Base-by-base conservation (phyloP, 1,284 basidiomycete genomes). In the Stygiomarasmius scandens region DNA sequence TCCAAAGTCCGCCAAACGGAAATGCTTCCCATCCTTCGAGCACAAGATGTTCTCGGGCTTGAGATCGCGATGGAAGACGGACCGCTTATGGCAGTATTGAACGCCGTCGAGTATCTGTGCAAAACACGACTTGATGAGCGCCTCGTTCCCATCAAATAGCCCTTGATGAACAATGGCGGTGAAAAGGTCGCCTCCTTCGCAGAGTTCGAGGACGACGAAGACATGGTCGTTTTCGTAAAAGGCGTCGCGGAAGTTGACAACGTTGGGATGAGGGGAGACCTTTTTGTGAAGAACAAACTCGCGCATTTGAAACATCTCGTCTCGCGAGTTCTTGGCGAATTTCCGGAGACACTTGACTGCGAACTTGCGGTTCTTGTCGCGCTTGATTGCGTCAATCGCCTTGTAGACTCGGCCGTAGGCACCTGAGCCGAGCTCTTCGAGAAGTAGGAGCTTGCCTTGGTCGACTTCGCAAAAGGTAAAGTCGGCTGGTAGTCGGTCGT, bases 71-170 rank as follows among this genome's bases (percentile, higher is more conserved):
- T 60, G 58, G 32, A 36, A 60, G 6, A 60, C 55, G 22, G 47
- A 41, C 27, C 36, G 34, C 22, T 56, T 51, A 32, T 60, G 58
- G 52, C 58, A 60, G 43, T 75, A 50, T 87, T 86, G 80, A 64
- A 92, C 84, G 14, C 87, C 85, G 63, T 89, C 86, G 65, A 91
- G 74, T 66, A 91, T 84, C 70, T 89, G 86, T 53, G 86, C 72
- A 70, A 87, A 88, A 50, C 85, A 82, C 49, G 75, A 71, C 61
- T 78, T 80, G 71, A 88, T 86, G 61, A 85, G 75, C 29, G 73
- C 73, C 68, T 86, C 81, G 67, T 84, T 72, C 52, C 84, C 82
- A 27, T 73, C 65, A 66, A 76, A 75, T 47, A 71, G 67, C 27
- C 71, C 68, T 36, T 72, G 67, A 56, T 74, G 69, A 20, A 75